Evolutionary conservation across 169 alveolate genomes (phyloP), one percentile per base, ranked within the genome.

Genomic region (Cyclospora cayetanensis): DNA sequence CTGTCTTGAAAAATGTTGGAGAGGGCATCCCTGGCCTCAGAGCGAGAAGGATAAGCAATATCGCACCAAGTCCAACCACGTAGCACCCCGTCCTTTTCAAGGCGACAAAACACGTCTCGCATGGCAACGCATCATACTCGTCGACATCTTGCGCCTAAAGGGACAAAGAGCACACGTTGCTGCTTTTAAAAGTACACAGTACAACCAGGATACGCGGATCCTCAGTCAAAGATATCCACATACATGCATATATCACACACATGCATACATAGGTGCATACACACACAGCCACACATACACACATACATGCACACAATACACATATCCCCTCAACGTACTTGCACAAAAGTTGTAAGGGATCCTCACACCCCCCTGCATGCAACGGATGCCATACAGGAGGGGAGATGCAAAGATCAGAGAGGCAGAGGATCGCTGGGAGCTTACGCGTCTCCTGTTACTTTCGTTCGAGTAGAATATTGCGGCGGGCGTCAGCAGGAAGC

Each of bases 11-110:
- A 76, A 76, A 76, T 0, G 86, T 66, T 7, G 86, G 86, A 0
- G 86, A 52, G 43, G 86, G 86, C 86, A 76, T 76, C 66, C 86
- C 86, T n/a, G 86, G 86, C 41, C 86, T 39, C 86, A 76, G 66
- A 22, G 86, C 86, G 27, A 76, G 86, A 9, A 76, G 68, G 68
- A 76, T 41, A 63, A 76, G 68, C 25, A 76, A 43, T 66, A 76
- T 27, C 63, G 55, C 86, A 9, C 86, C 34, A 35, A 52, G 37
- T 25, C 55, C 86, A 27, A 76, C n/a, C 46, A 43, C 66, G 25
- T 42, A 76, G 52, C 25, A 76, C 5, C n/a, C 66, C 4, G 86
- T 76, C 66, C 43, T 76, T 50, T 25, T 39, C 63, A 76, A 34
- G 66, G 86, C 86, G 5, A 27, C 63, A 25, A 76, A 76, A 42